Conservation (phyloP, 345 rosid species). For the Crucihimalaya himalaica region DNA sequence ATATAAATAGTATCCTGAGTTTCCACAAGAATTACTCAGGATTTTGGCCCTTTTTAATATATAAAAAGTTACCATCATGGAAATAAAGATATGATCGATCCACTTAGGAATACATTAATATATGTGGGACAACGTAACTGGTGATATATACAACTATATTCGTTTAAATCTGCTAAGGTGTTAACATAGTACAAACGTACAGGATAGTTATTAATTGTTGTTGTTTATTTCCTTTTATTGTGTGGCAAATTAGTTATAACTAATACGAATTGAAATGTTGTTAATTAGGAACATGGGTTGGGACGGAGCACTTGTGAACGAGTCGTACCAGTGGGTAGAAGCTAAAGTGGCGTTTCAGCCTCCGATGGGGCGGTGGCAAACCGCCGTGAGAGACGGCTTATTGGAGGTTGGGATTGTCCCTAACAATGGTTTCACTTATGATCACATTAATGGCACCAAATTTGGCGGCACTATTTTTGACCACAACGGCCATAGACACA, state of each 20-base stretch:
- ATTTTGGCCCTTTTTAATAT: neutral
- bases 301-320: constrained; percentile 51
- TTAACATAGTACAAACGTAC: neutral
- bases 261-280: constrained; percentile 16
- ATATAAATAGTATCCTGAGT: neutral
- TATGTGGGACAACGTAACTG: constrained; percentile 1
- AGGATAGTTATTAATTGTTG: too few relatives aligned
- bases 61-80: neutral
- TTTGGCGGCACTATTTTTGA: constrained; percentile 77
- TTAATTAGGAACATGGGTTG: constrained; percentile 54
- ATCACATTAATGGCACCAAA: constrained; percentile 70
- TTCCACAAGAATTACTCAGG: neutral
- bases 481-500: constrained; percentile 59
- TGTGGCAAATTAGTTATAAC: neutral
- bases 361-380: constrained; percentile 59
- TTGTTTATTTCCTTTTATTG: too few relatives aligned
- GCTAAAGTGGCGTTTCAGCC: constrained; percentile 54
- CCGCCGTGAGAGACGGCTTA: constrained; percentile 72
- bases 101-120: neutral
- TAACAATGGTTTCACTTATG: constrained; percentile 69
- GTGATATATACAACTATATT: neutral
- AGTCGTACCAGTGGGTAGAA: constrained; percentile 71
- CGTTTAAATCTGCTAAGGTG: neutral
- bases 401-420: constrained; percentile 63
- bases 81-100: neutral